phyloP scores from a whole-genome alignment of 2,329 filamentous ascomycete genomes.

The Seiridium cupressi region DNA sequence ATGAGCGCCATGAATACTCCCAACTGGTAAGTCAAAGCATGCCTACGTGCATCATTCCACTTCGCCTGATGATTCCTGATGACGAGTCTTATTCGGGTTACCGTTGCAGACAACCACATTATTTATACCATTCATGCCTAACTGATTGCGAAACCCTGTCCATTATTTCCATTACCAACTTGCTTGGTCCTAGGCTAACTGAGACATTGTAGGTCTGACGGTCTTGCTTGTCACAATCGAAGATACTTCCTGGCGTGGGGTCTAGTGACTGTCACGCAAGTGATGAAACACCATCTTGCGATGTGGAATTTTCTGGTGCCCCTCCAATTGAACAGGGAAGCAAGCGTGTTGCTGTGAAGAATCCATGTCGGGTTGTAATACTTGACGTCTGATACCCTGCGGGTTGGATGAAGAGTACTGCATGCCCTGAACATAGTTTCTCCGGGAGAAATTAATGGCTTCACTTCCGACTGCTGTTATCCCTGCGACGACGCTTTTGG shows the following conservation, averaged over 20 bases:
- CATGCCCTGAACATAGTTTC: no score
- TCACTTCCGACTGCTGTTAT: neutral
- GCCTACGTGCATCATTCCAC: slow-evolving; percentile 12
- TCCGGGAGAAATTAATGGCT: no score
- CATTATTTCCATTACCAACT: neutral
- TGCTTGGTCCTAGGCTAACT: neutral
- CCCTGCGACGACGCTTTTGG: neutral
- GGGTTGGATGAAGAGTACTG: no score
- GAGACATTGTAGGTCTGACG: slow-evolving; percentile 2
- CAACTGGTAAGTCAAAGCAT: neutral
- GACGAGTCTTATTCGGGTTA: slow-evolving; percentile 64
- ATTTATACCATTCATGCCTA: slow-evolving; percentile 61
- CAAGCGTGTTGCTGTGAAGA: no score
- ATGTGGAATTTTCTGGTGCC: no score
- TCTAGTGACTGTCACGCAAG: no score
- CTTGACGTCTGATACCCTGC: no score
- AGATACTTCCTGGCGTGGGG: no score
- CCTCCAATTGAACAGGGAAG: no score
- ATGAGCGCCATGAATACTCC: no score
- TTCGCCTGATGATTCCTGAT: slow-evolving; percentile 51
- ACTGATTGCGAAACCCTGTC: slow-evolving; percentile 34
- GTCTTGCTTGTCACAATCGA: neutral
- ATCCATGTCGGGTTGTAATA: no score
- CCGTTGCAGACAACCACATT: slow-evolving; percentile 60
- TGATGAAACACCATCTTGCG: no score